phyloP scores from a whole-genome alignment of 176 grass and related monocot genomes.

The Lolium multiflorum region DNA sequence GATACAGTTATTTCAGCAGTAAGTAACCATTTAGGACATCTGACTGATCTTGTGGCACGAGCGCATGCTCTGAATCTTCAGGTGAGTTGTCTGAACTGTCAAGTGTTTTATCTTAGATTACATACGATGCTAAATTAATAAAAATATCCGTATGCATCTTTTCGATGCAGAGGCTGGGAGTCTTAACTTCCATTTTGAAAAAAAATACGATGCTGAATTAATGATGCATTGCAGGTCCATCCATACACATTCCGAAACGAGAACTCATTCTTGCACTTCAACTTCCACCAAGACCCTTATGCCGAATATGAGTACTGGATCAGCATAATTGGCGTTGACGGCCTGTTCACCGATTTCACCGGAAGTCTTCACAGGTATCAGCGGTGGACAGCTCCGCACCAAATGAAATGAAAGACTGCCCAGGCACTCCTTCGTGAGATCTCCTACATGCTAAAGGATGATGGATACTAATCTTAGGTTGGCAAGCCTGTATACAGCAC shows the following conservation, averaged over 20 bases:
- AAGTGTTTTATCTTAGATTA: slow-evolving; percentile 10
- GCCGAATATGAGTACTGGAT: slow-evolving; percentile 74
- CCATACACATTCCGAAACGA: slow-evolving; percentile 77
- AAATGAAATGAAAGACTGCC: slow-evolving; percentile 44
- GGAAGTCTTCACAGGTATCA: slow-evolving; percentile 70
- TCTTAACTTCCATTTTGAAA: too few species aligned
- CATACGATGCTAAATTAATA: background rate
- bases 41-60: slow-evolving; percentile 68
- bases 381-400: slow-evolving; percentile 51
- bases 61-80: slow-evolving; percentile 79
- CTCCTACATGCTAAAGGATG: slow-evolving; percentile 45
- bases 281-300: slow-evolving; percentile 86
- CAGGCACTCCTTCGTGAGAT: slow-evolving; percentile 59
- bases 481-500: background rate
- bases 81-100: slow-evolving; percentile 42
- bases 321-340: slow-evolving; percentile 60
- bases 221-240: slow-evolving; percentile 65
- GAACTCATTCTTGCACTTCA: slow-evolving; percentile 60
- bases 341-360: slow-evolving; percentile 77
- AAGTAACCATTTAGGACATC: slow-evolving; percentile 50
- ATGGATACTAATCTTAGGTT: slow-evolving; percentile 33
- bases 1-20: slow-evolving; percentile 71
- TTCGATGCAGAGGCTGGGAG: too few species aligned
- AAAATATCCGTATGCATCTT: too few species aligned
- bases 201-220: background rate